A percentile compares a stretch with the other conserved stretches of the same genome.
Evolutionary conservation across 176 grass and related monocot genomes (phyloP).

Genomic region (Oryza rufipogon): DNA sequence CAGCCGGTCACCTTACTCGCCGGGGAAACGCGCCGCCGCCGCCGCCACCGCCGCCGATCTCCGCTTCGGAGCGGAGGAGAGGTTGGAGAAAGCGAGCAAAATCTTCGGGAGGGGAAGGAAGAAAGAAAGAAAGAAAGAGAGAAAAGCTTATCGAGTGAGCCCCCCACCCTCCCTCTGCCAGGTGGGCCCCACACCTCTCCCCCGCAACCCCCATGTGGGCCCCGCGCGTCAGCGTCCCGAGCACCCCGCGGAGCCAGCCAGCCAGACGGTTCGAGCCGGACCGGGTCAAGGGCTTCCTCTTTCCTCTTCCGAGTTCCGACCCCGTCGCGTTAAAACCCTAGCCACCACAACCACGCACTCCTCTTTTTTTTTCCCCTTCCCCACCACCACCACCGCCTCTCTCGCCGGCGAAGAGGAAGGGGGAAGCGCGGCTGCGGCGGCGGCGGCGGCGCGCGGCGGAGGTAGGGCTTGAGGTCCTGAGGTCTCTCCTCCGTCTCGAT

Average conservation of each 20-base stretch:
- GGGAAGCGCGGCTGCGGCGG: no score
- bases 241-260: no score
- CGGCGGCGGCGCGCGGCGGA: background rate
- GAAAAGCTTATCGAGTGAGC: background rate
- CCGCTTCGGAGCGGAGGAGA: background rate
- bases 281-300: background rate
- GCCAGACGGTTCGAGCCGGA: background rate
- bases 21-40: background rate
- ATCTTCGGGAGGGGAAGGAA: background rate
- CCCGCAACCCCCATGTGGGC: no score
- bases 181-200: background rate
- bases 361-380: conserved; percentile 2
- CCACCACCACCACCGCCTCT: background rate
- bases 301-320: background rate
- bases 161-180: background rate
- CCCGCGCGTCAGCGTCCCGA: no score
- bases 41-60: background rate
- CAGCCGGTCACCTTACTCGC: conserved; percentile 5
- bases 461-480: background rate
- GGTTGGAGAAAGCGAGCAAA: background rate
- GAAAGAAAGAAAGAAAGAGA: no score
- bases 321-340: conserved; percentile 39
- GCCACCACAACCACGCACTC: background rate
- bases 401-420: conserved; percentile 17
- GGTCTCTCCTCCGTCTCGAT: background rate